Evolutionary conservation across 768 basidiomycete species (phyloP).

Genomic region (Naganishia onofrii): DNA sequence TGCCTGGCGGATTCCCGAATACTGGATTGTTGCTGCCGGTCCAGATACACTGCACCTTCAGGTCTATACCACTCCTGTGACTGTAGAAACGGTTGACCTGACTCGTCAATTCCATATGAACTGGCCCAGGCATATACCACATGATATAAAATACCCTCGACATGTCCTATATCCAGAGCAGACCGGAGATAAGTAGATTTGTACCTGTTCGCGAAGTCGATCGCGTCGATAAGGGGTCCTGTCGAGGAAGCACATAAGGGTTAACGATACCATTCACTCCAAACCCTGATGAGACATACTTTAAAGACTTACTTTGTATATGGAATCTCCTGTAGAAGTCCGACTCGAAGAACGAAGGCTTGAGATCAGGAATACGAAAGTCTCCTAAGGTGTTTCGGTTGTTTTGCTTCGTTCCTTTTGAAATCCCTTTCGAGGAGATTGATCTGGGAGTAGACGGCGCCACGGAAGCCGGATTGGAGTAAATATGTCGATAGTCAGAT

Average conservation of each 20-base stretch:
- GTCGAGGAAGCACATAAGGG: neutral
- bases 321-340: slow-evolving; percentile 81
- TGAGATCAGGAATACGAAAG: slow-evolving; percentile 64
- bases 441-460: slow-evolving; percentile 59
- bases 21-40: slow-evolving; percentile 8
- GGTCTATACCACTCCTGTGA: slow-evolving; percentile 38
- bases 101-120: slow-evolving; percentile 81
- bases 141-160: slow-evolving; percentile 74
- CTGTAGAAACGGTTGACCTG: slow-evolving; percentile 59
- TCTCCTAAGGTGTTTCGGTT: slow-evolving; percentile 1
- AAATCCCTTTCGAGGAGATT: slow-evolving; percentile 81
- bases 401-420: slow-evolving; percentile 52
- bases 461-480: neutral
- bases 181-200: slow-evolving; percentile 51
- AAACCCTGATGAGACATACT: neutral
- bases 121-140: slow-evolving; percentile 82
- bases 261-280: neutral
- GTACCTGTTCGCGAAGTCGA: slow-evolving; percentile 72
- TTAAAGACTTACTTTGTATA: slow-evolving; percentile 66
- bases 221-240: slow-evolving; percentile 83
- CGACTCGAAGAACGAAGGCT: slow-evolving; percentile 75
- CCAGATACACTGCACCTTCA: slow-evolving; percentile 18
- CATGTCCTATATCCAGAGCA: slow-evolving; percentile 63
- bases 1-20: slow-evolving; percentile 57
- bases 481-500: neutral